Percentiles rank a stretch among this genome's conserved stretches.
Evolutionary conservation across 2,329 filamentous ascomycete species (phyloP).

Genomic region (Lachnellula subtilissima): DNA sequence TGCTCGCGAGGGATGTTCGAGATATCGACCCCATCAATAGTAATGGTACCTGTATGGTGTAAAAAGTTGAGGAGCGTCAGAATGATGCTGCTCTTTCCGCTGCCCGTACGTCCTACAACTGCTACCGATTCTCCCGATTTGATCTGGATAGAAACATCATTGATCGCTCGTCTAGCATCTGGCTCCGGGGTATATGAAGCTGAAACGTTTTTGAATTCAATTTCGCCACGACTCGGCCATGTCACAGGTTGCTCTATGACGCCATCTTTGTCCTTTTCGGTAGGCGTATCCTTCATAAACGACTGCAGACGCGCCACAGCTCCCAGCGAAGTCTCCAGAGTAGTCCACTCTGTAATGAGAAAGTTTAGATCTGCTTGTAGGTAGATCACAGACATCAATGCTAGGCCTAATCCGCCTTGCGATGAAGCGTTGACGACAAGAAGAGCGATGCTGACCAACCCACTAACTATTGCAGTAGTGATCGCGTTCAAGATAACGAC

Average conservation of each 20-base stretch:
- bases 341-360: conserved; percentile 14
- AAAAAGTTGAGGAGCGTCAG: conserved; percentile 47
- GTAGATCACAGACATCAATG: conserved; percentile 19
- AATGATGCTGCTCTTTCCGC: conserved; percentile 40
- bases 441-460: conserved; percentile 22
- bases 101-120: neutral
- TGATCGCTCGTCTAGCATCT: neutral
- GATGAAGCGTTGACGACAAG: conserved; percentile 22
- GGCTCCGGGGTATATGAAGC: neutral
- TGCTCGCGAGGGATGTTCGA: conserved; percentile 37
- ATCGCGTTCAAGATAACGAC: conserved; percentile 34
- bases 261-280: neutral
- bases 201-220: conserved; percentile 24
- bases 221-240: conserved; percentile 23
- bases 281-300: conserved; percentile 4
- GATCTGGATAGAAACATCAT: conserved; percentile 1
- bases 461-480: conserved; percentile 19
- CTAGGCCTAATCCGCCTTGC: conserved; percentile 21
- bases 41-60: conserved; percentile 37
- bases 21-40: conserved; percentile 45
- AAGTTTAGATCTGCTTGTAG: conserved; percentile 10
- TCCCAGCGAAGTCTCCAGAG: conserved; percentile 17
- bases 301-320: conserved; percentile 7
- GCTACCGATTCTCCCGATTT: neutral
- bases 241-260: neutral